These are phyloP conservation scores for Tephrocybe rancida DNA, from an alignment of 768 basidiomycete genomes.

Conservation along the genomic window DNA sequence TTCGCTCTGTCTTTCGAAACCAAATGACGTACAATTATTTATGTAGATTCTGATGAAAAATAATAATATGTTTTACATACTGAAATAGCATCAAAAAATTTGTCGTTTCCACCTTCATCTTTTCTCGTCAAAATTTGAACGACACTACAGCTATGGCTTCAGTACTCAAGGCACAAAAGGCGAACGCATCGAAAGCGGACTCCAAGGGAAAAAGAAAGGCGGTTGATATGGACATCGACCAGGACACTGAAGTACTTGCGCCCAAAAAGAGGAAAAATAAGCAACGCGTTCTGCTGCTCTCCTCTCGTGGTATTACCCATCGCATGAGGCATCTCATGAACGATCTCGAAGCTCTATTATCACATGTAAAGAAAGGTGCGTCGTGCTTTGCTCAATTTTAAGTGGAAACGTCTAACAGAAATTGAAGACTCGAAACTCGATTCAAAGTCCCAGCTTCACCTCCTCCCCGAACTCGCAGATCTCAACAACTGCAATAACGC, in stretches of 20 bases:
- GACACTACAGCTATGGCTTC: constrained; percentile 55
- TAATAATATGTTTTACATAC: neutral
- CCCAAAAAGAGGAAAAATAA: constrained; percentile 79
- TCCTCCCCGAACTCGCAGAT: constrained; percentile 95
- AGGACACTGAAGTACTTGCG: constrained; percentile 30
- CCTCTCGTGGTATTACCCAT: constrained; percentile 92
- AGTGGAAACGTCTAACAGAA: constrained; percentile 1
- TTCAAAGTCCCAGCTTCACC: constrained; percentile 90
- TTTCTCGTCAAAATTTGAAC: constrained; percentile 6
- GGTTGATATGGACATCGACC: constrained; percentile 59
- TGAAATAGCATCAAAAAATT: too few relatives aligned
- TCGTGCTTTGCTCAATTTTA: constrained; percentile 2
- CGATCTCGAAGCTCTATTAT: constrained; percentile 86
- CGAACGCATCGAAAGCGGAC: constrained; percentile 53
- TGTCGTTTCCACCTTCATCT: too few relatives aligned
- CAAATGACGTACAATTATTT: constrained; percentile 3
- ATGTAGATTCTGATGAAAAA: neutral
- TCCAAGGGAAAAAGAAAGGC: constrained; percentile 66
- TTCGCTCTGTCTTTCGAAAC: neutral
- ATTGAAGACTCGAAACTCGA: constrained; percentile 91
- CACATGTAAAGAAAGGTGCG: constrained; percentile 96
- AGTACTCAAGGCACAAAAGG: constrained; percentile 61
- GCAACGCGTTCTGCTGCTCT: constrained; percentile 91
- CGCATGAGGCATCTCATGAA: constrained; percentile 98
- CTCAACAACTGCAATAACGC: constrained; percentile 98